Conservation (phyloP, 2,329 filamentous ascomycete genomes). For the Macrophomina phaseolina region DNA sequence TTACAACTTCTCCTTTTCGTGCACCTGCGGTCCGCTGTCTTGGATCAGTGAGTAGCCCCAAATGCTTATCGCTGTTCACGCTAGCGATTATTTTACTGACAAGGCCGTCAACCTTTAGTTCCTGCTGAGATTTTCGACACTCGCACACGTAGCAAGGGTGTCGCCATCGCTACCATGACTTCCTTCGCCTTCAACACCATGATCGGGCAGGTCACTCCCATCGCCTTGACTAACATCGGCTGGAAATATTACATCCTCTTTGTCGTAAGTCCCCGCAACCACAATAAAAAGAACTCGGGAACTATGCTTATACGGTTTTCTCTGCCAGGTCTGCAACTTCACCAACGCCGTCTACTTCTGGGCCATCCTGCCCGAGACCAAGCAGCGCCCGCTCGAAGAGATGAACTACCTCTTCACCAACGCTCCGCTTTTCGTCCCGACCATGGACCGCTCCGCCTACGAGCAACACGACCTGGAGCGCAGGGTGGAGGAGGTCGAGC, state of each 20-base stretch:
- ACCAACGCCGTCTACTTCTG: slow-evolving; percentile 73
- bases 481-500: slow-evolving; percentile 62
- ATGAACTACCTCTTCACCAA: slow-evolving; percentile 72
- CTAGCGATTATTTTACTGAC: not conserved
- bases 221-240: slow-evolving; percentile 61
- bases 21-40: slow-evolving; percentile 71
- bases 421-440: slow-evolving; percentile 67
- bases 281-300: not conserved
- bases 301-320: too few relatives aligned
- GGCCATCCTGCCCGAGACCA: slow-evolving; percentile 69
- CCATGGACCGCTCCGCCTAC: slow-evolving; percentile 61
- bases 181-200: slow-evolving; percentile 79
- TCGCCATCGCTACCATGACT: slow-evolving; percentile 75
- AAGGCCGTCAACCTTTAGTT: slow-evolving; percentile 41
- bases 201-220: slow-evolving; percentile 72
- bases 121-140: slow-evolving; percentile 80
- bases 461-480: slow-evolving; percentile 64
- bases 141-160: slow-evolving; percentile 74
- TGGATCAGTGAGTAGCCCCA: slow-evolving; percentile 51
- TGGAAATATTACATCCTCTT: slow-evolving; percentile 67
- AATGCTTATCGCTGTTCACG: slow-evolving; percentile 61
- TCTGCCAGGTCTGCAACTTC: slow-evolving; percentile 64
- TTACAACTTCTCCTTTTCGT: slow-evolving; percentile 79
- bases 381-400: slow-evolving; percentile 68
- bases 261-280: slow-evolving; percentile 47